Evolutionary conservation across 768 basidiomycete species (phyloP), one percentile per base, ranked within the genome.

Genomic region (button mushroom (Agaricus bisporus)): DNA sequence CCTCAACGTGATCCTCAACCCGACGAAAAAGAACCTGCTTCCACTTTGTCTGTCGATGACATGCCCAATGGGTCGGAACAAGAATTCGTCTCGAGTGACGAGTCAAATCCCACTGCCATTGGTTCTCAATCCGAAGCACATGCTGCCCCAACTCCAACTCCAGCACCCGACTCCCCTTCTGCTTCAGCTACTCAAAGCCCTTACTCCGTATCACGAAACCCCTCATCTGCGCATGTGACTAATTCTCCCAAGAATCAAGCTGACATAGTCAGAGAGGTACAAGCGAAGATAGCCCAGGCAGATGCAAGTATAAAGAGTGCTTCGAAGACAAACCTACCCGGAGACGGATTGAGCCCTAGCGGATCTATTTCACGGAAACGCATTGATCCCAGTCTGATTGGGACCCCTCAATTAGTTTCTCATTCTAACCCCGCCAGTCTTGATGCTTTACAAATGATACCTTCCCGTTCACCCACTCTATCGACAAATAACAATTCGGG

Each of bases 211-310:
- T 58, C 66, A 10, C 73, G 70, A 26, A 78, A 75, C 61, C 69
- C 71, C 5, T 78, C 76, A 1, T 64, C 68, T 26, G 69, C 76
- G 37, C 73, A 68, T 60, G 69, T 73, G 38, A 75, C 72, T 56
- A 72, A 68, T 48, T 66, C 67, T 1, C 68, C 75, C 7, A 65
- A 77, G 54, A 75, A 85, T 49, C 72, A 81, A 41, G 74, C 72
- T 8, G 76, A 83, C 51, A 77, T 91, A 28, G 76, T 77, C 10
- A 72, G 71, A 47, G 85, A 88, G 61, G 80, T 91, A 18, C 83
- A 83, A 59, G 79, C 82, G 59, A 82, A 79, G 63, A 78, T 79
- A 1, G 81, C 83, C 48, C 87, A 83, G 22, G 85, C 86, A 4
- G 85, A 81, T 60, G 66, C 79, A 48, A 76, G 79, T 11, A 74